phyloP scores from a whole-genome alignment of 495 filamentous ascomycete genomes.

The Xylaria castorea region DNA sequence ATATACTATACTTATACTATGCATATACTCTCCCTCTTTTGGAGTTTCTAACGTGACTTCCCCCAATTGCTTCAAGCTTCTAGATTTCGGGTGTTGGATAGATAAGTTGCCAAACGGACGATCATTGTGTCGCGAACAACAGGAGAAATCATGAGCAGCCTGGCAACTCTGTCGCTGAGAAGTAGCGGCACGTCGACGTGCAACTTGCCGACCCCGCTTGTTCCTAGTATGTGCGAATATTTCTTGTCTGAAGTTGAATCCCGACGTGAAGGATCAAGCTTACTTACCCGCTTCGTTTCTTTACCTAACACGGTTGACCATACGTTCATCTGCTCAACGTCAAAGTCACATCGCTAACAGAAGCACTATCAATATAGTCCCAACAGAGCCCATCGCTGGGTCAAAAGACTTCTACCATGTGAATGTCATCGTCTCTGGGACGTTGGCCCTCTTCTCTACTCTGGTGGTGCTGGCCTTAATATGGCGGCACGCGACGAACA shows the following conservation, averaged over 20 bases:
- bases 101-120: background rate
- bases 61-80: background rate
- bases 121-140: constrained; percentile 5
- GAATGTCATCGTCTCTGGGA: constrained; percentile 21
- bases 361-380: constrained; percentile 15
- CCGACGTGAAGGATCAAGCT: background rate
- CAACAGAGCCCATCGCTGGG: constrained; percentile 22
- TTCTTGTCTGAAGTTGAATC: background rate
- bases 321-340: background rate
- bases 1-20: background rate
- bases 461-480: constrained; percentile 16
- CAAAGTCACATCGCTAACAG: background rate
- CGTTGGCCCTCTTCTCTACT: constrained; percentile 20
- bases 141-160: background rate
- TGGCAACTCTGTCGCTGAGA: background rate
- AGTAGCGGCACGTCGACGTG: constrained; percentile 7
- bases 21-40: background rate
- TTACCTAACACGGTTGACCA: background rate
- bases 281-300: background rate
- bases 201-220: constrained; percentile 16
- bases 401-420: constrained; percentile 25
- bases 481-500: constrained; percentile 26
- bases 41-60: background rate
- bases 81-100: background rate
- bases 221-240: constrained; percentile 18